phyloP scores from a whole-genome alignment of 768 basidiomycete genomes.

The Mycena vitilis region DNA sequence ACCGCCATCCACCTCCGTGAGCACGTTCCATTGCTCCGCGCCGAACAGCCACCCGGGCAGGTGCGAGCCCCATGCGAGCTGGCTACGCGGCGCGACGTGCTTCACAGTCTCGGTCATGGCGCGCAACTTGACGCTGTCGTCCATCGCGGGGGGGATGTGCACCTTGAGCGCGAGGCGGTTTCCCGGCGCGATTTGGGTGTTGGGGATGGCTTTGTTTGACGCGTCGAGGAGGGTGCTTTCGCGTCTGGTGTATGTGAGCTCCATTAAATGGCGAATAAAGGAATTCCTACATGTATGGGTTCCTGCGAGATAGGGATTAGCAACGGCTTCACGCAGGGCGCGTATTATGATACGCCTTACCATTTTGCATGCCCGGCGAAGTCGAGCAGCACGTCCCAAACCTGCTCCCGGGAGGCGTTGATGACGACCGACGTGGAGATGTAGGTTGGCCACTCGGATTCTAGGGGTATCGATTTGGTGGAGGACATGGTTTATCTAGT shows the following conservation, averaged over 20 bases:
- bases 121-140: constrained; percentile 26
- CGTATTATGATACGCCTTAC: no score
- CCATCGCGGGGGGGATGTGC: constrained; percentile 27
- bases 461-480: constrained; percentile 6
- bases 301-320: background rate
- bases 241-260: constrained; percentile 4
- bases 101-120: constrained; percentile 16
- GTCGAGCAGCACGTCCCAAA: constrained; percentile 24
- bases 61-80: constrained; percentile 27
- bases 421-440: constrained; percentile 18
- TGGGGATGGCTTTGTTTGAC: background rate
- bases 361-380: constrained; percentile 19
- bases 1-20: constrained; percentile 27
- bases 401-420: constrained; percentile 17
- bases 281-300: constrained; percentile 18
- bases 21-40: constrained; percentile 17
- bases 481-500: background rate
- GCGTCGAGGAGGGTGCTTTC: constrained; percentile 10
- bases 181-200: constrained; percentile 4
- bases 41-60: constrained; percentile 20
- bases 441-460: constrained; percentile 27
- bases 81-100: constrained; percentile 10
- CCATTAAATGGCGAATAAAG: background rate
- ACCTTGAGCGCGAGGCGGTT: constrained; percentile 13
- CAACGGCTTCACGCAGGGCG: background rate